phyloP scores from a whole-genome alignment of 2,329 filamentous ascomycete genomes.

The Talaromyces funiculosus region DNA sequence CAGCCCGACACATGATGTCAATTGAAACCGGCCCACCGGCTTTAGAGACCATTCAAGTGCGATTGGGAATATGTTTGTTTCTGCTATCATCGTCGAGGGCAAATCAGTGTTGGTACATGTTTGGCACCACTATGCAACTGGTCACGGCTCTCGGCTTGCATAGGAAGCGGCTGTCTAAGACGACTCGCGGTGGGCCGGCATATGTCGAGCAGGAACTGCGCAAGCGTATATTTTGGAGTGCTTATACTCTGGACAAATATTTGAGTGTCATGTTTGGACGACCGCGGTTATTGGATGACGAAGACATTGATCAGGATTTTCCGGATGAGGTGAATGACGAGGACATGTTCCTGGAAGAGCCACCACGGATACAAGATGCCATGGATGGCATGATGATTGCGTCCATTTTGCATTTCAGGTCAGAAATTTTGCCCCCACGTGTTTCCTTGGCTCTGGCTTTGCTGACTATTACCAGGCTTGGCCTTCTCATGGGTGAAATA shows the following conservation, averaged over 20 bases:
- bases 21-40: conserved; percentile 50
- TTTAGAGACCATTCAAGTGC: conserved; percentile 54
- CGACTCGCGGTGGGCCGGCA: conserved; percentile 24
- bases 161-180: conserved; percentile 26
- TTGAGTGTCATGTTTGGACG: conserved; percentile 59
- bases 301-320: conserved; percentile 59
- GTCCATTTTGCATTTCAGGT: conserved; percentile 35
- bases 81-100: conserved; percentile 54
- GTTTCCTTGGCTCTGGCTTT: not conserved
- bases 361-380: conserved; percentile 28
- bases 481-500: conserved; percentile 46
- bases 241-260: conserved; percentile 59
- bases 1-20: conserved; percentile 32
- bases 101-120: conserved; percentile 57
- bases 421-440: not conserved
- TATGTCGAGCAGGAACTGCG: conserved; percentile 47
- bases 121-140: conserved; percentile 53
- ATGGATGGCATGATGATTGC: conserved; percentile 38
- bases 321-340: conserved; percentile 54
- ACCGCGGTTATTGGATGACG: conserved; percentile 56
- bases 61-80: conserved; percentile 55
- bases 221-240: conserved; percentile 57
- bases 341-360: conserved; percentile 46
- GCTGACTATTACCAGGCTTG: conserved; percentile 33
- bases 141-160: conserved; percentile 43